Evolutionary conservation across 495 filamentous ascomycete genomes (phyloP), one percentile per base, ranked within the genome.

Genomic region (Xylona heveae): DNA sequence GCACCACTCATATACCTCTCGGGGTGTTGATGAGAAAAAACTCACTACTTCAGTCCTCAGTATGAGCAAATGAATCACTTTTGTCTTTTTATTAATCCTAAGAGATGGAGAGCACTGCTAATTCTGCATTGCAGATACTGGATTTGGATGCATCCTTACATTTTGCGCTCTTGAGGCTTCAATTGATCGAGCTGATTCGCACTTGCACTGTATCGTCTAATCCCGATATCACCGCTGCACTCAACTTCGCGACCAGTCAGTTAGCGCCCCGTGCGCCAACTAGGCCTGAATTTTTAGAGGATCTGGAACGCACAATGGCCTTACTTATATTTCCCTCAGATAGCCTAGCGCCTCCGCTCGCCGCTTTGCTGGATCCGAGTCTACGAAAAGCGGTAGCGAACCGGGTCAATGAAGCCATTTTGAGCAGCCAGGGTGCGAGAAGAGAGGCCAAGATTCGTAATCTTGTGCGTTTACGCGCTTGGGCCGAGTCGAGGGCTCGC

Each of bases 1-100:
- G 84, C 90, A 99, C 85, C 85, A 95, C 85, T 82, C 85, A 77
- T 81, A 95, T 62, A 60, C 61, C 62, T 71, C 71, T 69, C 59
- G 54, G 67, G 71, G 68, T 68, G 51, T 65, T 80, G 90, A 83
- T 81, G 83, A 93, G 64, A 80, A 76, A 73, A 64, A 80, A 72
- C 74, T 70, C 40, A 30, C 31, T 30, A 74, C 78, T 78, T 83
- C 75, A 84, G 70, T 82, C 73, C 68, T 81, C 69, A 81, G 68
- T 78, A 91, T 93, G 85, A 94, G 62, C 70, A 68, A 53, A 48
- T 55, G 33, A 32, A 30, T 36, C 38, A 31, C 19, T 38, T 33
- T 29, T 37, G 20, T 17, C 31, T 36, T 12, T 17, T 23, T 32
- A 17, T 12, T 13, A 21, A 18, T 14, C 24, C 31, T 42, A 35